These are phyloP conservation scores for Colletotrichum cordylinicola DNA, from an alignment of 2,329 filamentous ascomycete genomes.

Conservation along the genomic window DNA sequence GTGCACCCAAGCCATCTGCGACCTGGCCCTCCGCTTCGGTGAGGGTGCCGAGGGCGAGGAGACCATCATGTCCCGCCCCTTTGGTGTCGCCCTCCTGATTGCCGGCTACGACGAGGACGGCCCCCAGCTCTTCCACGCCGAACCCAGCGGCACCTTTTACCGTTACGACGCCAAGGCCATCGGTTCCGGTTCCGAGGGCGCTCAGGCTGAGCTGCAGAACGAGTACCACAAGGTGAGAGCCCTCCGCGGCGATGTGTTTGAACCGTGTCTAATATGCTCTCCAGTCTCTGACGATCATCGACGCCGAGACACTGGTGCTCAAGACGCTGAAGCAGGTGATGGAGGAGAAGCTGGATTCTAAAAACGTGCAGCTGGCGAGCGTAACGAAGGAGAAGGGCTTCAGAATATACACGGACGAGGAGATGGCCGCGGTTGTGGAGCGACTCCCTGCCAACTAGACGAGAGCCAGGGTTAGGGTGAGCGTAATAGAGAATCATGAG, in stretches of 20 bases:
- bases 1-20: slow-evolving; percentile 98
- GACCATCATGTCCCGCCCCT: slow-evolving; percentile 97
- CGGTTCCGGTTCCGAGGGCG: slow-evolving; percentile 94
- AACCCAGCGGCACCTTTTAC: slow-evolving; percentile 98
- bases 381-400: slow-evolving; percentile 98
- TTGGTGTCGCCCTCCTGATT: slow-evolving; percentile 95
- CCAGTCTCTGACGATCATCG: slow-evolving; percentile 84
- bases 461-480: not conserved
- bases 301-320: slow-evolving; percentile 93
- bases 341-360: slow-evolving; percentile 99
- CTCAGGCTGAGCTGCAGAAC: slow-evolving; percentile 96
- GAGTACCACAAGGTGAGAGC: slow-evolving; percentile 86
- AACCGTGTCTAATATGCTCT: not conserved
- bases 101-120: slow-evolving; percentile 98
- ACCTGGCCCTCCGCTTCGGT: slow-evolving; percentile 93
- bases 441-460: slow-evolving; percentile 73
- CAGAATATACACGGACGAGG: slow-evolving; percentile 96
- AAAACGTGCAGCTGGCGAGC: slow-evolving; percentile 98
- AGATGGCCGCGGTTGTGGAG: slow-evolving; percentile 93
- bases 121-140: slow-evolving; percentile 95
- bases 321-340: slow-evolving; percentile 99
- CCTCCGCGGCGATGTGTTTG: not conserved
- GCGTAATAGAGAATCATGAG: not conserved
- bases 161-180: slow-evolving; percentile 99
- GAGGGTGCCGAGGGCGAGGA: slow-evolving; percentile 98